phyloP scores from a whole-genome alignment of 441 rosid genomes.

The Aquilaria agallochum region DNA sequence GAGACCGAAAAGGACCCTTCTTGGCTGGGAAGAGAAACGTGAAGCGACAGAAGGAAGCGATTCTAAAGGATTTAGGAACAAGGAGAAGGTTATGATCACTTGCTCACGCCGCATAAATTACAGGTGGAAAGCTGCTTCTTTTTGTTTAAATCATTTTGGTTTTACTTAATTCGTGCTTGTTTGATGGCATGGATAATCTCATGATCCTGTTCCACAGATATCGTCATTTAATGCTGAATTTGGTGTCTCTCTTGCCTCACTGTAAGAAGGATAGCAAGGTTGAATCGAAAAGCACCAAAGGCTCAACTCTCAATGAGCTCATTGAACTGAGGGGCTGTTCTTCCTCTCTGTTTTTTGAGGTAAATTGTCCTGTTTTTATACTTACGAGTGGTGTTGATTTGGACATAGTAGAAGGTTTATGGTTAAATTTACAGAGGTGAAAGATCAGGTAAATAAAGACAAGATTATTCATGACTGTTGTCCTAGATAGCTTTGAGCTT shows the following conservation, averaged over 20 bases:
- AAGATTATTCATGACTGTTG: too few relatives aligned
- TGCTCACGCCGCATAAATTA: constrained; percentile 91
- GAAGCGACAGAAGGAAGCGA: constrained; percentile 31
- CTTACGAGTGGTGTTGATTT: too few relatives aligned
- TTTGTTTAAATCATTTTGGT: not conserved
- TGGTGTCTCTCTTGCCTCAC: constrained; percentile 89
- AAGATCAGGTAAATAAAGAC: too few relatives aligned
- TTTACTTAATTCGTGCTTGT: not conserved
- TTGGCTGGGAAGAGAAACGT: constrained; percentile 81
- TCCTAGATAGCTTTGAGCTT: too few relatives aligned
- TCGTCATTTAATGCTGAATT: constrained; percentile 93
- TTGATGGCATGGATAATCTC: not conserved
- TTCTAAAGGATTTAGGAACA: constrained; percentile 57
- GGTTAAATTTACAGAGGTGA: too few relatives aligned
- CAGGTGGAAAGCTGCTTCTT: constrained; percentile 38
- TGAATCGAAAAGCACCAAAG: constrained; percentile 78
- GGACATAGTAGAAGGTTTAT: too few relatives aligned
- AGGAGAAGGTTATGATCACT: constrained; percentile 89
- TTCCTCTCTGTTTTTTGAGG: constrained; percentile 93
- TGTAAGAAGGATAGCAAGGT: constrained; percentile 96
- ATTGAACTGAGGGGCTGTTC: constrained; percentile 90
- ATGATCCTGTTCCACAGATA: constrained; percentile 43
- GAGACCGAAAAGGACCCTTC: constrained; percentile 72
- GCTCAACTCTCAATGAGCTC: constrained; percentile 81
- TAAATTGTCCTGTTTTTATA: constrained; percentile 12